These are phyloP conservation scores for Urochloa ruziziensis DNA, from an alignment of 176 grass and related monocot species.

Conservation along the genomic window DNA sequence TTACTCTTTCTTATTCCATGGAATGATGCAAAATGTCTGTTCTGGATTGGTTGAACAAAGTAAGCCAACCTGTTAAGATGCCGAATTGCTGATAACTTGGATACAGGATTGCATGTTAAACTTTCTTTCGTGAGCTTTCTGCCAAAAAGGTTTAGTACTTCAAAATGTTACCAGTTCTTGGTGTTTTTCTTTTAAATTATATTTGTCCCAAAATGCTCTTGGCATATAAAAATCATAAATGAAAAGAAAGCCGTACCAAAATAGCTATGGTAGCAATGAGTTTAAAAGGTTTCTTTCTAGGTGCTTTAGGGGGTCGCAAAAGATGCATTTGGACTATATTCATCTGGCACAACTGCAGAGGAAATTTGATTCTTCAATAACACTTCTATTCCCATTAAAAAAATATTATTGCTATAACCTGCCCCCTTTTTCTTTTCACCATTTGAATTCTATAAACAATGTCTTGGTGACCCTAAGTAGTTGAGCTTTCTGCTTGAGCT, in stretches of 20 bases:
- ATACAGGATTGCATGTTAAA: neutral
- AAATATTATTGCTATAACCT: neutral
- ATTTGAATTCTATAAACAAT: too few species aligned
- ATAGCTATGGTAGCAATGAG: neutral
- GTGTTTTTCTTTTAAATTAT: neutral
- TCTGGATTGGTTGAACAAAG: constrained; percentile 23
- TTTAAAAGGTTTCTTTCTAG: constrained; percentile 9
- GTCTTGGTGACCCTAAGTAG: neutral
- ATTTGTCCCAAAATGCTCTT: neutral
- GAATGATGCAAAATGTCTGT: constrained; percentile 10
- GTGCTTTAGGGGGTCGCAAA: constrained; percentile 10
- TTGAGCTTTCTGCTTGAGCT: neutral
- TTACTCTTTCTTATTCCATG: constrained; percentile 5
- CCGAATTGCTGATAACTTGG: neutral
- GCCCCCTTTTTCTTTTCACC: too few species aligned
- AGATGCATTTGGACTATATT: constrained; percentile 8
- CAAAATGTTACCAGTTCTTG: neutral
- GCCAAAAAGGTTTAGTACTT: constrained; percentile 6
- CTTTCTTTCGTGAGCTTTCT: neutral
- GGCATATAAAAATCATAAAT: constrained; percentile 13
- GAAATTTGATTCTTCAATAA: neutral
- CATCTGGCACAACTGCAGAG: neutral
- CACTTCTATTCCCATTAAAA: neutral
- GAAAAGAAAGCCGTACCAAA: constrained; percentile 16
- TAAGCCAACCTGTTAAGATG: constrained; percentile 11